Base-by-base conservation (phyloP, 495 filamentous ascomycete genomes). In the Talaromyces wortmannii region DNA sequence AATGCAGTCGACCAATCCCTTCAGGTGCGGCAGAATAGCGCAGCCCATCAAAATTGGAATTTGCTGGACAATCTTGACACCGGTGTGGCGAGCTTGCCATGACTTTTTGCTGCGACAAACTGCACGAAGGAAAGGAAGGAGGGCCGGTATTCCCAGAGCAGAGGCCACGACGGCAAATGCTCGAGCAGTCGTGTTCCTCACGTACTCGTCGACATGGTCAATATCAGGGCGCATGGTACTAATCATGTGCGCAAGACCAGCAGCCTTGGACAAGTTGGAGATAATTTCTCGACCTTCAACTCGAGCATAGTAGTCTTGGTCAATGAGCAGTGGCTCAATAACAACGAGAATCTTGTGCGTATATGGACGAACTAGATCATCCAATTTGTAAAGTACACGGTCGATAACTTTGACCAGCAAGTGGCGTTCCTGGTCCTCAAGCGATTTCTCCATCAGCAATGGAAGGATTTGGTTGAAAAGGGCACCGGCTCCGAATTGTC, bases 11-110 rank as follows among this genome's bases (percentile, higher is more conserved):
- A 99, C 95, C 29, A 99, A 77, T 6, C 90, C 92, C 67, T 96
- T 97, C 48, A 99, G 81, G 66, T 99, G 92, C 33, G 94, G 95
- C 30, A 99, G 78, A 58, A 97, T 91, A 31, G 95, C 95, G 66
- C 94, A 97, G 32, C 95, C 95, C 92, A 99, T 97, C 12, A 97
- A 73, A 63, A 99, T 99, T n/a, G 95, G 92, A 61, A 99, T 97
- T 69, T 99, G 95, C 64, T 99, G 95, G 29, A 97, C 87, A 60
- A 99, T 97, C 77, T 97, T 97, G 48, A 97, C 95, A 70, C 95
- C 95, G n/a, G 95, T 99, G 67, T 99, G 95, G 57, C 95, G 78
- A 53, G 95, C 95, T 67, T 97, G 91, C 95, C 95, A 99, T 43
- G 94, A 97, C 67, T 97, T 97, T 71, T 97, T 97, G 73, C 90